Evolutionary conservation across 306 rosid species (phyloP).

Genomic region (Glycyrrhiza uralensis): DNA sequence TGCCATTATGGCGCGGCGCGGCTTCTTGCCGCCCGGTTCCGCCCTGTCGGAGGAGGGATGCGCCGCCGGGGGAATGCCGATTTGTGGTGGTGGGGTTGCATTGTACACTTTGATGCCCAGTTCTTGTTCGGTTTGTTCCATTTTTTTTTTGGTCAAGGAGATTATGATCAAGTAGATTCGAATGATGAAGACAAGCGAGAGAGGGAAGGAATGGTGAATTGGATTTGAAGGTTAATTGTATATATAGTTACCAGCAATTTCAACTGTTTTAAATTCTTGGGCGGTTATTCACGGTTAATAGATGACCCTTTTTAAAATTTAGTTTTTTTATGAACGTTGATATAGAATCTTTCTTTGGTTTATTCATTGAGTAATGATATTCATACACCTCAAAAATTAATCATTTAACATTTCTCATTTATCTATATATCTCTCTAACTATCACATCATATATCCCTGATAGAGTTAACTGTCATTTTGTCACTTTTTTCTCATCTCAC

Average conservation of each 20-base stretch:
- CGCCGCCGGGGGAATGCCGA: no score
- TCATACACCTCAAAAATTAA: no score
- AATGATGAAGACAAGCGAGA: neutral
- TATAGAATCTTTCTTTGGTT: no score
- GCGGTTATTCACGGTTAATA: slow-evolving; percentile 7
- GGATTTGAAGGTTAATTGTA: neutral
- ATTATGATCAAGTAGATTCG: no score
- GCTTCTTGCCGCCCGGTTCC: slow-evolving; percentile 28
- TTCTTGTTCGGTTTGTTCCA: slow-evolving; percentile 27
- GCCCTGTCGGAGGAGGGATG: neutral
- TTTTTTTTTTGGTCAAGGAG: no score
- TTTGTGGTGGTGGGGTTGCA: slow-evolving; percentile 19
- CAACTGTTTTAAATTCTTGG: neutral
- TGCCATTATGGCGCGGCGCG: slow-evolving; percentile 56
- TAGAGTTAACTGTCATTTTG: no score
- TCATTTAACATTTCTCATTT: no score
- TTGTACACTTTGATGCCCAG: slow-evolving; percentile 66
- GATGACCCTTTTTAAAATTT: neutral
- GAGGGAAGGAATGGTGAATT: neutral
- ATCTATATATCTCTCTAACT: no score
- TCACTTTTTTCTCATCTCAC: no score
- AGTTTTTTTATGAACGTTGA: neutral
- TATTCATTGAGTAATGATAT: no score
- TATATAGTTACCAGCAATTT: neutral
- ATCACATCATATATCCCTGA: no score